These are phyloP conservation scores for Arxiozyma heterogenica DNA, from an alignment of 1,139 yeast genomes.

Conservation along the genomic window DNA sequence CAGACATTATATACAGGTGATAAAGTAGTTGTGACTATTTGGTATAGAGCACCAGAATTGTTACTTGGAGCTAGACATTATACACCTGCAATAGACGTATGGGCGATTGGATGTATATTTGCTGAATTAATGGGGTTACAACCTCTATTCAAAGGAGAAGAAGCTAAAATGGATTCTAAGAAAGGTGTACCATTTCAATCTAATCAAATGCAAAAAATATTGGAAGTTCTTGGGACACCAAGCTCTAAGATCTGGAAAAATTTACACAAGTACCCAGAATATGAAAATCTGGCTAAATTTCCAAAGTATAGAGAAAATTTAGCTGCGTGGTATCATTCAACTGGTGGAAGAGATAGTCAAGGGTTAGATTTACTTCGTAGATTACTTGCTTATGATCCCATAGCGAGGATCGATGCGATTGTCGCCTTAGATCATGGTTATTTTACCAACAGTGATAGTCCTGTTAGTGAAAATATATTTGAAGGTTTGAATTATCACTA, in stretches of 20 bases:
- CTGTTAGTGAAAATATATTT: constrained; percentile 62
- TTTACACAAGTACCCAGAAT: constrained; percentile 76
- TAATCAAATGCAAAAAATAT: constrained; percentile 80
- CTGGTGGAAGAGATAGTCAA: constrained; percentile 61
- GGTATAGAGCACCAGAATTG: constrained; percentile 96
- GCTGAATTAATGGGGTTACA: constrained; percentile 83
- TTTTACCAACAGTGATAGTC: constrained; percentile 50
- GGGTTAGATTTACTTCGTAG: constrained; percentile 59
- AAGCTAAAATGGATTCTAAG: constrained; percentile 87
- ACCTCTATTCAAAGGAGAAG: constrained; percentile 96
- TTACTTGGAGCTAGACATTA: constrained; percentile 87
- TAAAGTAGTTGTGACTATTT: constrained; percentile 93
- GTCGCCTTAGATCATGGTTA: constrained; percentile 69
- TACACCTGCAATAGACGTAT: constrained; percentile 87
- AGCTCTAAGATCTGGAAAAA: constrained; percentile 67
- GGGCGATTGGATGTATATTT: constrained; percentile 97
- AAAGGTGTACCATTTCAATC: constrained; percentile 90
- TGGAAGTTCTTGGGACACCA: constrained; percentile 89
- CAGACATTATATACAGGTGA: constrained; percentile 90
- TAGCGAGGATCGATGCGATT: constrained; percentile 64
- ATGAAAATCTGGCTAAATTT: constrained; percentile 52
- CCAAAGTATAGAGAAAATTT: constrained; percentile 60
- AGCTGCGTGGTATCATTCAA: constrained; percentile 74
- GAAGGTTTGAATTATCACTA: constrained; percentile 55
- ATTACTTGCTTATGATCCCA: constrained; percentile 75